phyloP scores from a whole-genome alignment of 805 yeast species.

The Lipomyces kockii region DNA sequence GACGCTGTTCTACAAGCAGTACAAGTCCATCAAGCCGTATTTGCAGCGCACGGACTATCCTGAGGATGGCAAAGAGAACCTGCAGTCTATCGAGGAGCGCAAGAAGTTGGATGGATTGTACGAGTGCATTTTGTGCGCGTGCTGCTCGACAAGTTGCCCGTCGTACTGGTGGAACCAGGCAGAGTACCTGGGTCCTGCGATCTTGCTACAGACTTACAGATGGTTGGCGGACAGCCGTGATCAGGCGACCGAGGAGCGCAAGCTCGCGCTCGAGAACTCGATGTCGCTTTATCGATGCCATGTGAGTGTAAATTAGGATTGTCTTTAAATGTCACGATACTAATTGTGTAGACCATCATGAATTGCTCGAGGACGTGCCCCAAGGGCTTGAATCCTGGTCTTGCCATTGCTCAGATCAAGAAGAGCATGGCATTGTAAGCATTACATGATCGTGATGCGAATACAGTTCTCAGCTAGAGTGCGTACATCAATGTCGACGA shows the following conservation, averaged over 20 bases:
- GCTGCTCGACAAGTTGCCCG: constrained; percentile 98
- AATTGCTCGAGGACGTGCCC: constrained; percentile 99
- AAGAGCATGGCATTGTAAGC: constrained; percentile 78
- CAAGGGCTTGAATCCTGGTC: constrained; percentile 97
- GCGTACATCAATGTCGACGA: not conserved
- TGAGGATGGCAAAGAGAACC: constrained; percentile 88
- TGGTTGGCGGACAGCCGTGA: constrained; percentile 98
- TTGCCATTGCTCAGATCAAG: constrained; percentile 96
- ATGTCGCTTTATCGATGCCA: constrained; percentile 99
- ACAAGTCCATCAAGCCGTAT: constrained; percentile 96
- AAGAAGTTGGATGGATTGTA: constrained; percentile 95
- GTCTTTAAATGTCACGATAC: not conserved
- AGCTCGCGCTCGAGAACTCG: constrained; percentile 89
- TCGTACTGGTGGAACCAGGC: constrained; percentile 99
- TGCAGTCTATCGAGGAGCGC: constrained; percentile 90
- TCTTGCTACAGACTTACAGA: constrained; percentile 98
- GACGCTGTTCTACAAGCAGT: constrained; percentile 97
- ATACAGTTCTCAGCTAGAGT: not conserved
- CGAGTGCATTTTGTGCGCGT: constrained; percentile 97
- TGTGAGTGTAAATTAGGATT: constrained; percentile 32
- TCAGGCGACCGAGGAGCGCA: constrained; percentile 80
- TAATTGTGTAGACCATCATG: constrained; percentile 69
- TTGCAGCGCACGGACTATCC: constrained; percentile 82
- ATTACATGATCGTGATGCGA: not conserved
- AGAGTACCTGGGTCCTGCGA: constrained; percentile 98